Base-by-base conservation (phyloP, 2,329 filamentous ascomycete genomes). In the Dryadomyces quercivorus region DNA sequence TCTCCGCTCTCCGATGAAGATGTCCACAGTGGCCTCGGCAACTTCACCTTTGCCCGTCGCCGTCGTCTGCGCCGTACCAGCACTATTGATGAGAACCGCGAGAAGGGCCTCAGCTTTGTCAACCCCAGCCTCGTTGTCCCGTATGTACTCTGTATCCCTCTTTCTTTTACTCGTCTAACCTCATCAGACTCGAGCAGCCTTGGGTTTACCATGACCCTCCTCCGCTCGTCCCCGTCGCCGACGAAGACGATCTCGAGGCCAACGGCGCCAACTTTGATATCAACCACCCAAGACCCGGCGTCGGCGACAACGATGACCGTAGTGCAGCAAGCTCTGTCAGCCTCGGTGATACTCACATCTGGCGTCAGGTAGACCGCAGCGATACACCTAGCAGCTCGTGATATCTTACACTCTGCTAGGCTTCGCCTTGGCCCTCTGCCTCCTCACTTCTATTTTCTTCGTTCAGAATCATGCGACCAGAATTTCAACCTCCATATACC, bases 41-140 rank as follows among this genome's bases (percentile, higher is more conserved):
- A 70, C 16, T 57, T 76, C 49, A 61, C 59, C 8, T 61, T 61
- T 59, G 58, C 59, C 3, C 59, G 59, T 7, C 58, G 59, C 22
- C 50, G 59, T 15, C 54, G 55, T 16, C 57, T 76, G 36, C 70
- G 78, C 45, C 70, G 78, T 34, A 74, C 80, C 47, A 83, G 80
- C 60, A 90, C 85, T 0, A 64, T 90, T 31, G 86, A 92, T 60
- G 86, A 91, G 66, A 76, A 80, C 56, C 76, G 79, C 57, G 86
- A 92, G 64, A 80, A 78, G 62, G 86, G 84, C 0, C 65, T 83
- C 66, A 73, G 72, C 50, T 94, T 90, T 67, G 73, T 90, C 50
- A 93, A 92, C 61, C 88, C 88, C 2, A 92, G 81, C 64, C 70
- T 94, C 12, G 72, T 84, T 4, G 70, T 74, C 36, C 83, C 84